These are phyloP conservation scores for Boletellus deceptivus DNA, from an alignment of 1,284 basidiomycete species.

Conservation along the genomic window DNA sequence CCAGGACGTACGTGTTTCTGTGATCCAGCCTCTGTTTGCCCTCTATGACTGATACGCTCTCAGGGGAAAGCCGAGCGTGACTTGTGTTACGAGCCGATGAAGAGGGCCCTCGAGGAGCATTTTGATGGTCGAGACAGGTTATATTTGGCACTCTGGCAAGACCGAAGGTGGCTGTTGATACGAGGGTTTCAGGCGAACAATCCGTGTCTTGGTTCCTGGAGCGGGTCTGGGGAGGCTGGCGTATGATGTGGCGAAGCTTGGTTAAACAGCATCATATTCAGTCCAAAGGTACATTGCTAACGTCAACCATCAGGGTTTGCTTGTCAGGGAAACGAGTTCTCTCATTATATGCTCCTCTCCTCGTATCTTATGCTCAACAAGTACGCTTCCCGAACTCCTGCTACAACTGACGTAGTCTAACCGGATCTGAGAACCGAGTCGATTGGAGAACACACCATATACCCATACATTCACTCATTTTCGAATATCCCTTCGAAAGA, in stretches of 20 bases:
- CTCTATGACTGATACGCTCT: neutral
- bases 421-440: constrained; percentile 54
- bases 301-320: constrained; percentile 60
- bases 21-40: neutral
- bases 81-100: constrained; percentile 76
- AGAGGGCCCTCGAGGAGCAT: constrained; percentile 66
- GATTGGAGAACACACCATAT: constrained; percentile 69
- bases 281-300: neutral
- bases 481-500: constrained; percentile 70
- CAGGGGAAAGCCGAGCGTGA: constrained; percentile 78
- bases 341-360: constrained; percentile 87
- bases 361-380: constrained; percentile 82
- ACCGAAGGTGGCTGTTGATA: constrained; percentile 2
- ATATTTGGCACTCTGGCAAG: constrained; percentile 38
- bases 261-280: constrained; percentile 39
- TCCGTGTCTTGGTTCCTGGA: constrained; percentile 84
- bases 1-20: constrained; percentile 52
- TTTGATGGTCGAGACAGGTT: constrained; percentile 52
- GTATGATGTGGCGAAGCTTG: constrained; percentile 80
- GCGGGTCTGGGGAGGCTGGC: constrained; percentile 84
- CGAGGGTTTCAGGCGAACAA: constrained; percentile 40
- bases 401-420: neutral
- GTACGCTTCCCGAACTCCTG: constrained; percentile 37
- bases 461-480: constrained; percentile 88
- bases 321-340: constrained; percentile 92